phyloP scores from a whole-genome alignment of 169 alveolate species.

The Plasmodium reichenowi region DNA sequence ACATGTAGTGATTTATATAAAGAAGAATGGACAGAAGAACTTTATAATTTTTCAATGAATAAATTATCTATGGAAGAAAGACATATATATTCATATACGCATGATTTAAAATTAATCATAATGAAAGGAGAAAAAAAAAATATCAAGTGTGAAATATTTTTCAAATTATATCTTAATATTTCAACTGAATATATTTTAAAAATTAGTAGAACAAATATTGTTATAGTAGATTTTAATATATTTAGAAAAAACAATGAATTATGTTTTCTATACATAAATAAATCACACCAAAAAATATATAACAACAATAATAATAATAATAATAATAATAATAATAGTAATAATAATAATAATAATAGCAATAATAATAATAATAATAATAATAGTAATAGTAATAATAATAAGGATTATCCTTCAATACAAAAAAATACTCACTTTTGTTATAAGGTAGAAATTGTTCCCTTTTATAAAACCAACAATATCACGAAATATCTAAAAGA shows the following conservation, averaged over 20 bases:
- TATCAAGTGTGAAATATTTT: conserved; percentile 23
- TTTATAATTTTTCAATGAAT: conserved; percentile 14
- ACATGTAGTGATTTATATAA: conserved; percentile 45
- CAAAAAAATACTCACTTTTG: conserved; percentile 29
- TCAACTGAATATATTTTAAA: not conserved
- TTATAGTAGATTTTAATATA: conserved; percentile 44
- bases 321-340: not conserved
- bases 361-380: not conserved
- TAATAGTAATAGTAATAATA: not conserved
- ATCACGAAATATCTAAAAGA: conserved; percentile 27
- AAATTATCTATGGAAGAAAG: conserved; percentile 8
- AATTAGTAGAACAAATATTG: conserved; percentile 5
- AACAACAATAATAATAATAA: too few species aligned
- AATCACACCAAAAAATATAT: not conserved
- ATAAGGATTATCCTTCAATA: not conserved
- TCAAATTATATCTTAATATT: conserved; percentile 12
- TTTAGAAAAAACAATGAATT: conserved; percentile 67
- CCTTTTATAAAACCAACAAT: conserved; percentile 54
- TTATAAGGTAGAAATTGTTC: conserved; percentile 50
- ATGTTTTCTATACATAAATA: conserved; percentile 31
- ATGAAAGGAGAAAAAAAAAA: not conserved
- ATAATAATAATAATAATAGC: not conserved
- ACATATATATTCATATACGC: conserved; percentile 51
- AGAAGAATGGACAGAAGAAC: conserved; percentile 31
- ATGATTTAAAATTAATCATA: conserved; percentile 15